Percentiles rank a stretch among this genome's conserved stretches.
phyloP scores from a whole-genome alignment of 306 rosid species.

The Corylus avellana region DNA sequence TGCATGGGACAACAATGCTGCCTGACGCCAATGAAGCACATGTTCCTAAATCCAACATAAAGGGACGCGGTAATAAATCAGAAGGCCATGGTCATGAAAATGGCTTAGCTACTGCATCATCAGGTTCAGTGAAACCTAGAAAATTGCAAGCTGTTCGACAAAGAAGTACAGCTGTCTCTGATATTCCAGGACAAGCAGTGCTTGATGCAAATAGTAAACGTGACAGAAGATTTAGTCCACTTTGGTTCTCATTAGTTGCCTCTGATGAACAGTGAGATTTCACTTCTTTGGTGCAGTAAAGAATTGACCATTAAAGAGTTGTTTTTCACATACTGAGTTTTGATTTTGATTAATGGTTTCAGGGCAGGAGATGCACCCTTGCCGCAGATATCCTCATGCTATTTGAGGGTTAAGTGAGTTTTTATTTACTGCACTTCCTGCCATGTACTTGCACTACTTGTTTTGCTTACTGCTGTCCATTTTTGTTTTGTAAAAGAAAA shows the following conservation, averaged over 20 bases:
- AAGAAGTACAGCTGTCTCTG: constrained; percentile 21
- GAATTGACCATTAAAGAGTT: constrained; percentile 8
- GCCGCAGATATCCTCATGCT: constrained; percentile 58
- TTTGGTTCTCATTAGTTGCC: constrained; percentile 71
- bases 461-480: constrained; percentile 1
- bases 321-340: constrained; percentile 8
- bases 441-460: not conserved
- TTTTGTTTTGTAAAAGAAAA: constrained; percentile 7
- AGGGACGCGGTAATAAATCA: constrained; percentile 16
- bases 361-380: constrained; percentile 45
- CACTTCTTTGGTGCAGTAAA: constrained; percentile 3
- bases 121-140: constrained; percentile 20
- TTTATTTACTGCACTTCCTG: constrained; percentile 14
- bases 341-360: constrained; percentile 27
- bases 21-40: constrained; percentile 24
- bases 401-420: constrained; percentile 62
- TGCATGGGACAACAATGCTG: constrained; percentile 30
- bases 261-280: constrained; percentile 50
- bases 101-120: constrained; percentile 22
- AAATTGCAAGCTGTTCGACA: constrained; percentile 17
- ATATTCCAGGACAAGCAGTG: constrained; percentile 36
- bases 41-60: constrained; percentile 1
- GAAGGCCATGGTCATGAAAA: constrained; percentile 16
- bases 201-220: constrained; percentile 17
- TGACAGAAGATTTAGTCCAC: constrained; percentile 22